These are phyloP conservation scores for Aspergillus pseudoterreus DNA, from an alignment of 2,329 filamentous ascomycete species.

Conservation along the genomic window DNA sequence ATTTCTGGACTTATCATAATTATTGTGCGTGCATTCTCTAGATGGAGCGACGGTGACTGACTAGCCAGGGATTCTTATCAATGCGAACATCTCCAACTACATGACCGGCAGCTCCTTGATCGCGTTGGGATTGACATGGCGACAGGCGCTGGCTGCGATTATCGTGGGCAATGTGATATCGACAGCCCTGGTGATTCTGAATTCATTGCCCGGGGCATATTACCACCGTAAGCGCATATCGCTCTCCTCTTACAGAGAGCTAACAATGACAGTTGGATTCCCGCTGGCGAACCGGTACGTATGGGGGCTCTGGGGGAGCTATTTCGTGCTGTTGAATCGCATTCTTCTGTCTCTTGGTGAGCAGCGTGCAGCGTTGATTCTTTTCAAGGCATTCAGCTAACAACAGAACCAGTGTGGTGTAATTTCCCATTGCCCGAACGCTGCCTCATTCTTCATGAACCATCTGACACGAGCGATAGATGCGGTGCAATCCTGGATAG, in stretches of 20 bases:
- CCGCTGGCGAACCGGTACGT: conserved; percentile 31
- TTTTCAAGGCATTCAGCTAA: background rate
- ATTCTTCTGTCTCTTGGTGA: conserved; percentile 33
- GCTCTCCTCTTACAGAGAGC: background rate
- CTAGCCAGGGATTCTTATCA: conserved; percentile 44
- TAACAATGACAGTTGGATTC: conserved; percentile 21
- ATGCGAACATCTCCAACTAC: conserved; percentile 36
- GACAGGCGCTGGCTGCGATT: conserved; percentile 31
- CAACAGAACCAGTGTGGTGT: conserved; percentile 2
- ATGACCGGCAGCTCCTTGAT: conserved; percentile 34
- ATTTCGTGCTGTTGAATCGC: conserved; percentile 23
- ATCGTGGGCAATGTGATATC: conserved; percentile 36
- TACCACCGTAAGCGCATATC: conserved; percentile 31
- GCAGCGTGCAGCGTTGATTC: background rate
- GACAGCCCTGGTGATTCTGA: conserved; percentile 38
- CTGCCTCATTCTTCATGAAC: too few species aligned
- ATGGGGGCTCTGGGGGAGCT: conserved; percentile 28
- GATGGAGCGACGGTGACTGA: background rate
- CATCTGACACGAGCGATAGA: background rate
- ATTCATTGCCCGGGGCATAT: conserved; percentile 42
- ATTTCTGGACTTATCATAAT: conserved; percentile 42
- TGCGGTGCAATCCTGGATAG: conserved; percentile 47
- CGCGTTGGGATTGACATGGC: conserved; percentile 30
- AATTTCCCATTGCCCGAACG: background rate
- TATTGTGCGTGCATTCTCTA: conserved; percentile 32